Evolutionary conservation across 2,329 filamentous ascomycete genomes (phyloP).

Genomic region (Aureobasidium sp.): DNA sequence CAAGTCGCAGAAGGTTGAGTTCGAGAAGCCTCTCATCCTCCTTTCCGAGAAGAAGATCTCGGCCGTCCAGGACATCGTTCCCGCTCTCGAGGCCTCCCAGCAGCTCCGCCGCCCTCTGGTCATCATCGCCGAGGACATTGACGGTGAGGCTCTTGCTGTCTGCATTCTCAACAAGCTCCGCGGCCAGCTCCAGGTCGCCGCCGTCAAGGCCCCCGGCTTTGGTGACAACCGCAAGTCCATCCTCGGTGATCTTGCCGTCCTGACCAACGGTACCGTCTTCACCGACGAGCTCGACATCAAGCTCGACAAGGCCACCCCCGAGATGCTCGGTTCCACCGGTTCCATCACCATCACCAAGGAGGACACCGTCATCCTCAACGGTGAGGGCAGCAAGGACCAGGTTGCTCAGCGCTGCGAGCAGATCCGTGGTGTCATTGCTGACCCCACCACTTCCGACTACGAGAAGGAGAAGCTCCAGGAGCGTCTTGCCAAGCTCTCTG

Average conservation of each 20-base stretch:
- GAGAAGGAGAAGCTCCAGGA: slow-evolving; percentile 99
- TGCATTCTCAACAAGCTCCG: slow-evolving; percentile 99
- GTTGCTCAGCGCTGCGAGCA: slow-evolving; percentile 96
- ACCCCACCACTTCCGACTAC: slow-evolving; percentile 93
- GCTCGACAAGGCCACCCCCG: slow-evolving; percentile 93
- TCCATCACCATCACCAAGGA: slow-evolving; percentile 99
- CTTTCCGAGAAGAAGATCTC: slow-evolving; percentile 99
- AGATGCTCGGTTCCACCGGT: slow-evolving; percentile 93
- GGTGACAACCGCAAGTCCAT: slow-evolving; percentile 99
- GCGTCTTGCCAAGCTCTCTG: slow-evolving; percentile 97
- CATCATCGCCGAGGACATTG: slow-evolving; percentile 98
- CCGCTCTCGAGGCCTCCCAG: slow-evolving; percentile 92
- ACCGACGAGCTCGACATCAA: slow-evolving; percentile 97
- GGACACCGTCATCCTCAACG: slow-evolving; percentile 97
- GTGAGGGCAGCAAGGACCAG: slow-evolving; percentile 86
- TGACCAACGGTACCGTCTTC: slow-evolving; percentile 97
- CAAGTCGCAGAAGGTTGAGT: slow-evolving; percentile 98
- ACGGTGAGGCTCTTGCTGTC: slow-evolving; percentile 94
- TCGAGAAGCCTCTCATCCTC: slow-evolving; percentile 97
- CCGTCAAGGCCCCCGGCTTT: slow-evolving; percentile 97
- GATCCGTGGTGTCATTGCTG: slow-evolving; percentile 92
- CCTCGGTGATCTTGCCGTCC: slow-evolving; percentile 87
- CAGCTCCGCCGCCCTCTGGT: slow-evolving; percentile 90
- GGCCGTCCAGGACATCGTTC: slow-evolving; percentile 96
- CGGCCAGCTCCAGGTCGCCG: slow-evolving; percentile 95